phyloP scores from a whole-genome alignment of 2,329 filamentous ascomycete species.

The Leptoxyphium fumago region DNA sequence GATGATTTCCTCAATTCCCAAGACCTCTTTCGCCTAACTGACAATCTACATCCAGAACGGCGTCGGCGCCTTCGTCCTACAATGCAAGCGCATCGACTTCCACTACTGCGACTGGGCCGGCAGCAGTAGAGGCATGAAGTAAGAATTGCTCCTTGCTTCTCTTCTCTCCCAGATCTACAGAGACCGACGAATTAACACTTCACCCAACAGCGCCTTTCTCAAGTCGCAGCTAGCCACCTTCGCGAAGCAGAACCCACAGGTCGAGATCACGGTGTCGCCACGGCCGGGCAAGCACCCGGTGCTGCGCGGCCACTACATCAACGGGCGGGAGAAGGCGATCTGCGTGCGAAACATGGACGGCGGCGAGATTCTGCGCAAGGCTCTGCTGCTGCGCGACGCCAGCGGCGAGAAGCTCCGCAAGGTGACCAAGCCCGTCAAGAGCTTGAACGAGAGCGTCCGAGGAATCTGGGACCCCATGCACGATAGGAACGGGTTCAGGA shows the following conservation, averaged over 20 bases:
- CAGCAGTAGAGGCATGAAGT: slow-evolving; percentile 93
- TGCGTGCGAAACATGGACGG: slow-evolving; percentile 79
- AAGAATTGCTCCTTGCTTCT: slow-evolving; percentile 16
- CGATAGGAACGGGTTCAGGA: slow-evolving; percentile 33
- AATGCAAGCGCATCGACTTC: slow-evolving; percentile 91
- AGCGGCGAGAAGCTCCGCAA: slow-evolving; percentile 58
- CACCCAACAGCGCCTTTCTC: slow-evolving; percentile 55
- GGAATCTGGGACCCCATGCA: slow-evolving; percentile 52
- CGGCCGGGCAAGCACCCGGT: slow-evolving; percentile 82
- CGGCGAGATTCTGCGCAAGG: slow-evolving; percentile 69
- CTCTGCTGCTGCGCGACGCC: slow-evolving; percentile 54
- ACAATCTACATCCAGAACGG: slow-evolving; percentile 55
- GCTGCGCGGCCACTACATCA: slow-evolving; percentile 82
- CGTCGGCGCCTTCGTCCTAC: slow-evolving; percentile 88
- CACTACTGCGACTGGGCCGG: slow-evolving; percentile 96
- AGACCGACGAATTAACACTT: not conserved
- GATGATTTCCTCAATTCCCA: slow-evolving; percentile 2
- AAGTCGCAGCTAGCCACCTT: slow-evolving; percentile 62
- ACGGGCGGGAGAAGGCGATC: slow-evolving; percentile 69
- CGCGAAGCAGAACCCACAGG: slow-evolving; percentile 64
- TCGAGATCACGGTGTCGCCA: slow-evolving; percentile 85
- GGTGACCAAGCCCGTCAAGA: slow-evolving; percentile 43
- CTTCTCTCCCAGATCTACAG: not conserved
- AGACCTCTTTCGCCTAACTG: not conserved
- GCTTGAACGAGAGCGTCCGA: slow-evolving; percentile 49